Percentiles rank a stretch among this genome's conserved stretches.
Conservation (phyloP, 1,284 basidiomycete species). For the Heterobasidion irregulare region DNA sequence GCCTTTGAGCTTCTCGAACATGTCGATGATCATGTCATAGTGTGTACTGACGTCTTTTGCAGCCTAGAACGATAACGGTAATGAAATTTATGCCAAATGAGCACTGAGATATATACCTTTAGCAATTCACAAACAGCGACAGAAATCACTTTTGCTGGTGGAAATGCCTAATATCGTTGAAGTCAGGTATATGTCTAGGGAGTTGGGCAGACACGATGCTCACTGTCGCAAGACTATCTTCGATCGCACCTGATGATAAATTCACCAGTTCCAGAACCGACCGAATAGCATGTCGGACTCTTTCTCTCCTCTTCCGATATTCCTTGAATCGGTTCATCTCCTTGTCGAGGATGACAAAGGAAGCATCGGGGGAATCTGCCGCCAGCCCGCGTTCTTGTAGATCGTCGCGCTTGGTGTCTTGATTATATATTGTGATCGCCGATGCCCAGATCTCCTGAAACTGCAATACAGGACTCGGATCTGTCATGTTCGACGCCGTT, state of each 20-base stretch:
- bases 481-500: too few relatives aligned
- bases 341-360: not conserved
- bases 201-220: too few relatives aligned
- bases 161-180: too few relatives aligned
- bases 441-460: too few relatives aligned
- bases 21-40: not conserved
- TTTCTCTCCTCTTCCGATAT: not conserved
- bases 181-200: too few relatives aligned
- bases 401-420: too few relatives aligned
- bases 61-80: not conserved
- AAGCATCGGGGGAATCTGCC: too few relatives aligned
- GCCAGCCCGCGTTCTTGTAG: too few relatives aligned
- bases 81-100: not conserved
- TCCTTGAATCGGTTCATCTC: not conserved
- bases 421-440: too few relatives aligned
- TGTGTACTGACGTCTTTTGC: not conserved
- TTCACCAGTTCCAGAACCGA: not conserved
- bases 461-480: too few relatives aligned
- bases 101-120: not conserved
- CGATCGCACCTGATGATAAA: not conserved
- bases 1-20: not conserved
- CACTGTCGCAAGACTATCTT: too few relatives aligned
- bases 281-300: not conserved
- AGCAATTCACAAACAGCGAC: not conserved
- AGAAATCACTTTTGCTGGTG: too few relatives aligned